Evolutionary conservation across 2,329 filamentous ascomycete species (phyloP).

Genomic region (Ceratocystis diversiconidia): DNA sequence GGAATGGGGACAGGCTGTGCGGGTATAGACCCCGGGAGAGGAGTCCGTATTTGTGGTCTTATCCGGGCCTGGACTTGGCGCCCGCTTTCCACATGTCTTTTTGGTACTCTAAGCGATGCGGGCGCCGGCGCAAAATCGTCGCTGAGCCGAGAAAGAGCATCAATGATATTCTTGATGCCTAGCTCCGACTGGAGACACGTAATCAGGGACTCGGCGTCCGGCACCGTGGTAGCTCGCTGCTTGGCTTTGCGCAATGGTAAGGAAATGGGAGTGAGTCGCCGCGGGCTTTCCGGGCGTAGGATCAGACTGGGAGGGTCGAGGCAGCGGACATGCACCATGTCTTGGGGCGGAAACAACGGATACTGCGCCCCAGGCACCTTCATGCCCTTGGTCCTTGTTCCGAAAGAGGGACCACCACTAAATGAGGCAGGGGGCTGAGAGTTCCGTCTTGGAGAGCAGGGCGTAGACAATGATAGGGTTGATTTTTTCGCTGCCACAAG

Average conservation of each 20-base stretch:
- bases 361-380: conserved; percentile 53
- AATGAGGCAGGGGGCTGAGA: conserved; percentile 25
- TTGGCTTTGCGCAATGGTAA: conserved; percentile 33
- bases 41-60: conserved; percentile 31
- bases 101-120: conserved; percentile 38
- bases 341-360: conserved; percentile 57
- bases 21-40: conserved; percentile 11
- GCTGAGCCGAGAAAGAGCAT: conserved; percentile 23
- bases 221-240: conserved; percentile 31
- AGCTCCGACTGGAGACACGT: conserved; percentile 22
- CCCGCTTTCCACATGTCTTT: conserved; percentile 44
- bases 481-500: conserved; percentile 19
- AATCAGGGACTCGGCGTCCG: conserved; percentile 32
- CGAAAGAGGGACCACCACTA: conserved; percentile 26
- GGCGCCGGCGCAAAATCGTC: conserved; percentile 34
- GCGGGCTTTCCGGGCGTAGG: neutral
- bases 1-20: neutral
- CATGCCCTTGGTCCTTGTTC: conserved; percentile 31
- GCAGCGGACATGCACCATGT: conserved; percentile 50
- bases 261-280: neutral
- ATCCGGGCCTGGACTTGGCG: conserved; percentile 38
- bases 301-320: neutral
- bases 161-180: conserved; percentile 22
- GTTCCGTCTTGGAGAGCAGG: conserved; percentile 32
- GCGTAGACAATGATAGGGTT: conserved; percentile 39